Percentiles rank a stretch among this genome's conserved stretches.
Conservation (phyloP, 2,329 filamentous ascomycete species). For the Scytalidium lignicola region DNA sequence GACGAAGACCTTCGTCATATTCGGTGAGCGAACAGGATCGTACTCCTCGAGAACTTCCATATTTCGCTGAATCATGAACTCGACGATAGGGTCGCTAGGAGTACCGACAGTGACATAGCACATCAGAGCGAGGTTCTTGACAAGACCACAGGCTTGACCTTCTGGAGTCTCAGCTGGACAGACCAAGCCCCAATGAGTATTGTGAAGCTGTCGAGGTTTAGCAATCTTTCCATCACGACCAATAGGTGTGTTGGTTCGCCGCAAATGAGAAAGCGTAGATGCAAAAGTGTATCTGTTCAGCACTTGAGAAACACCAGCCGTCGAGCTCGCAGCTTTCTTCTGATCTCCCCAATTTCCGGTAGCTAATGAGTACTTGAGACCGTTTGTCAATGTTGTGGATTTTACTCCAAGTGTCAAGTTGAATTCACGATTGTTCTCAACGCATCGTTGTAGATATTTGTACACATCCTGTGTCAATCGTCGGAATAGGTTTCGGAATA, state of each 20-base stretch:
- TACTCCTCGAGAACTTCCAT: constrained; percentile 98
- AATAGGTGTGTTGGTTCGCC: constrained; percentile 95
- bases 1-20: constrained; percentile 96
- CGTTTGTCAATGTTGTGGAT: constrained; percentile 83
- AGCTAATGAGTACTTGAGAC: constrained; percentile 91
- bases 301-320: constrained; percentile 96
- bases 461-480: constrained; percentile 88
- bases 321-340: constrained; percentile 93
- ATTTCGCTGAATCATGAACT: constrained; percentile 92
- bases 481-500: constrained; percentile 88
- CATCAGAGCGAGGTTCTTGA: constrained; percentile 97
- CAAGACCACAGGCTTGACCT: constrained; percentile 94
- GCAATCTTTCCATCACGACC: constrained; percentile 97
- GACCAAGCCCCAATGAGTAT: constrained; percentile 96
- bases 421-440: constrained; percentile 85
- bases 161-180: constrained; percentile 97
- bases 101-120: constrained; percentile 97
- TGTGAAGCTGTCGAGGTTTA: constrained; percentile 95
- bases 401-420: constrained; percentile 89
- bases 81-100: constrained; percentile 80
- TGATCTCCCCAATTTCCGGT: constrained; percentile 99
- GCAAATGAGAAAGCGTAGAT: constrained; percentile 92
- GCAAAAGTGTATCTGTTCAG: constrained; percentile 96
- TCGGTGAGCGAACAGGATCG: constrained; percentile 75
- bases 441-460: constrained; percentile 85